Base-by-base conservation (phyloP, 257 asterid genomes). In the Rubia yunnanensis region DNA sequence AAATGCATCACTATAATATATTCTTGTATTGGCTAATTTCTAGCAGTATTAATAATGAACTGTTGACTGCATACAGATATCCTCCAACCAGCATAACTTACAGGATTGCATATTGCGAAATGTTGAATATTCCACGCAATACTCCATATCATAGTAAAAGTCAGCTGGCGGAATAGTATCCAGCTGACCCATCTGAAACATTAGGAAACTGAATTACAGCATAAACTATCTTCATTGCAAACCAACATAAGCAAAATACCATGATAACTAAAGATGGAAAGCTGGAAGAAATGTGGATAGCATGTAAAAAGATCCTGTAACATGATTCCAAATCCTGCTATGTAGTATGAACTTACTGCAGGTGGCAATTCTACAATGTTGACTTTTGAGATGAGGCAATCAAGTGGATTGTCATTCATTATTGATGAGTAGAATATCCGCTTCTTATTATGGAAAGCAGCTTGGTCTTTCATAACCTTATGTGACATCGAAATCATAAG, bases 61-160 rank as follows among this genome's bases (percentile, higher is more conserved):
- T 60, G 32, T 27, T 18, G 28, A 14, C 10, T 34, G 28, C 24
- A 23, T 4, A 7, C 1, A 5, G 17, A 17, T 56, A 36, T 39
- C 64, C 57, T 68, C 60, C 28, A 4, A 60, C 14, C 11, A 11
- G 68, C 66, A 75, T 24, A 36, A 53, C 88, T 67, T 71, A 91
- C 97, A 95, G 48, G 74, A 66, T 7, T 31, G 69, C 68, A 91
- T 65, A 49, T 72, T 79, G 28, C 83, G 89, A 64, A 92, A 92
- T 38, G 96, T 83, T 36, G 98, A 85, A 76, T 92, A 92, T 24
- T 92, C 92, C 15, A 92, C 79, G 62, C 85, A 81, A 69, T 92
- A 92, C 84, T 92, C 95, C 96, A 85, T 92, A 53, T 88, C 96
- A 57, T 83, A 92, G 72, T 88, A 86, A 77, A 79, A 85, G 64